Percentiles rank a stretch among this genome's conserved stretches.
Conservation (phyloP, 2,329 filamentous ascomycete genomes). For the Exophiala viscosa region DNA sequence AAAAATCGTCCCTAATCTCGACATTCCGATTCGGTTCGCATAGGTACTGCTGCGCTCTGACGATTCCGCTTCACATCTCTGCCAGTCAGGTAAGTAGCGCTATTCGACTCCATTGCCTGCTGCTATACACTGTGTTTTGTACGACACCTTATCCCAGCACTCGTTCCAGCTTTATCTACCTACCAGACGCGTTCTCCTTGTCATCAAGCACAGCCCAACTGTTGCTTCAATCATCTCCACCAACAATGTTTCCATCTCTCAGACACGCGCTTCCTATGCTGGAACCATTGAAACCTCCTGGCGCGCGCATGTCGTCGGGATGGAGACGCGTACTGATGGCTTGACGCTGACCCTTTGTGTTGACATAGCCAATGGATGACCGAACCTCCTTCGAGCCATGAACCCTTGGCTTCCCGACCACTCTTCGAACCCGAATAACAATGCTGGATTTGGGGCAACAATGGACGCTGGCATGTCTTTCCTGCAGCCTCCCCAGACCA, state of each 20-base stretch:
- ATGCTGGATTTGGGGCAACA: conserved; percentile 46
- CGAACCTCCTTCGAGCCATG: conserved; percentile 46
- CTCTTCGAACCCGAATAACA: conserved; percentile 47
- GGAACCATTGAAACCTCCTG: neutral
- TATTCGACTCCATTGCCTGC: conserved; percentile 16
- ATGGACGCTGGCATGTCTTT: conserved; percentile 48
- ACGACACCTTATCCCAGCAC: conserved; percentile 3
- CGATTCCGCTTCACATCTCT: conserved; percentile 26
- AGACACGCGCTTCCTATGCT: neutral
- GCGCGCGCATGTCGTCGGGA: conserved; percentile 4
- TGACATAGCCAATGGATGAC: conserved; percentile 42
- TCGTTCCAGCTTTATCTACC: conserved; percentile 1
- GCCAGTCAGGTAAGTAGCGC: conserved; percentile 29
- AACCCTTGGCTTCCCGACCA: conserved; percentile 51
- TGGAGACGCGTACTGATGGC: conserved; percentile 12
- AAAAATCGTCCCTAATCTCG: conserved; percentile 24
- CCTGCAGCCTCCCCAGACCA: conserved; percentile 44
- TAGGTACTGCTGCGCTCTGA: conserved; percentile 27
- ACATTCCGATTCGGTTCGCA: conserved; percentile 28
- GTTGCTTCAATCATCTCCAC: conserved; percentile 6
- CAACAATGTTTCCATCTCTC: conserved; percentile 9
- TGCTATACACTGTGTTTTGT: conserved; percentile 14
- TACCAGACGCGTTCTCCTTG: conserved; percentile 18
- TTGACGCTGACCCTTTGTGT: conserved; percentile 32
- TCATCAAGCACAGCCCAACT: conserved; percentile 2